Evolutionary conservation across 495 filamentous ascomycete species (phyloP), one percentile per base, ranked within the genome.

Genomic region (Terfezia boudieri): DNA sequence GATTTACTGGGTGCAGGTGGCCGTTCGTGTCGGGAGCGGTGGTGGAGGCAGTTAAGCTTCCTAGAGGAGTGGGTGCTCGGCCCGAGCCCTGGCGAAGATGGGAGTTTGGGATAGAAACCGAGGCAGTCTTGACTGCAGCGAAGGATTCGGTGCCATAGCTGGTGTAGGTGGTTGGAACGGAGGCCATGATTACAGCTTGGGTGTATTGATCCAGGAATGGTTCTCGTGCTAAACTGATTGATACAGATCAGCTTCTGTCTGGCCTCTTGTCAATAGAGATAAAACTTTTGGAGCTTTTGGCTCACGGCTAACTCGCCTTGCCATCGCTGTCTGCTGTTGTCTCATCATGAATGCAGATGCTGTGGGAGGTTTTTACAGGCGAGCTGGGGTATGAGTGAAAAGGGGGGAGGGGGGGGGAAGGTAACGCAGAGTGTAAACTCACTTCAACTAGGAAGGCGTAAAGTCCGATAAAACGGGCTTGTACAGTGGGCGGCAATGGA

Each of bases 1-100:
- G 60, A 35, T 62, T 59, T 17, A 56, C 55, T 49, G 58, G 60
- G 50, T 61, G 57, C 49, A 59, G 50, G 59, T 61, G 58, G 59
- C 57, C 58, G 53, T 56, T 58, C 26, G 26, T 32, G 2, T 32
- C 26, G 4, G 26, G 26, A 32, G 26, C 26, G 26, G 7, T 7
- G 26, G 26, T 32, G 11, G 60, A 61, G 32, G 61, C 59, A 37
- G 59, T 61, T 55, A 59, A 55, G 58, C 61, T 60, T 17, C 59
- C 60, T 8, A 8, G 4, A 2, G 41, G 41, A 2, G 41, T 46
- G 4, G 3, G 41, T 8, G 4, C 41, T 20, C 41, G 12, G 0
- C 41, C 41, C 12, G 41, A 20, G 38, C 60, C 60, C 54, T 59
- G 60, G 43, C 56, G 56, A 37, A 62, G 59, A 48, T 56, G 56